These are phyloP conservation scores for Cyberlindnera euphorbiae DNA, from an alignment of 805 yeast genomes.

Conservation along the genomic window DNA sequence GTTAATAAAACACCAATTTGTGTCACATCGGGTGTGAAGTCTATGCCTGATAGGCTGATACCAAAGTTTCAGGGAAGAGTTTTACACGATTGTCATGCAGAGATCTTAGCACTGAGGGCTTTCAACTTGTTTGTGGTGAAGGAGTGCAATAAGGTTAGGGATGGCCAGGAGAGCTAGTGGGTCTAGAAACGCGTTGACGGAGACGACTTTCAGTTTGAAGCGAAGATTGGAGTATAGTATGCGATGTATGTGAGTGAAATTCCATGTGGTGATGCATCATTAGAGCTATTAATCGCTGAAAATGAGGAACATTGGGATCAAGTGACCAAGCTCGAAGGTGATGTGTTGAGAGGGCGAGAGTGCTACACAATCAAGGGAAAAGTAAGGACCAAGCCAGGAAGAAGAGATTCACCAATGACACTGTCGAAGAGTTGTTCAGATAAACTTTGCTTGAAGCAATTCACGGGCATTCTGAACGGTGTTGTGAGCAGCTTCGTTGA, in stretches of 20 bases:
- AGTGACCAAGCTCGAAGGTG: constrained; percentile 10
- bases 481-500: constrained; percentile 33
- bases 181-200: constrained; percentile 3
- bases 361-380: constrained; percentile 51
- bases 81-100: constrained; percentile 91
- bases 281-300: constrained; percentile 38
- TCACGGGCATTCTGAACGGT: constrained; percentile 47
- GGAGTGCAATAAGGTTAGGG: constrained; percentile 12
- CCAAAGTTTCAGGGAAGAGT: constrained; percentile 49
- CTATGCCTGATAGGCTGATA: constrained; percentile 51
- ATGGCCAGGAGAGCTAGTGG: constrained; percentile 10
- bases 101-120: constrained; percentile 64
- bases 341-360: constrained; percentile 57
- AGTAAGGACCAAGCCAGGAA: constrained; percentile 91
- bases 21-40: constrained; percentile 80
- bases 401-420: constrained; percentile 69
- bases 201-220: constrained; percentile 19
- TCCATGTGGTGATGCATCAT: constrained; percentile 91
- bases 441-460: constrained; percentile 64
- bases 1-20: constrained; percentile 12
- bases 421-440: constrained; percentile 87
- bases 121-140: constrained; percentile 42
- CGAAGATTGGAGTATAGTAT: constrained; percentile 38
- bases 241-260: constrained; percentile 66
- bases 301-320: constrained; percentile 21